A percentile compares a stretch with the other conserved stretches of the same genome.
Evolutionary conservation across 2,329 filamentous ascomycete genomes (phyloP).

Genomic region (Didymella pomorum): DNA sequence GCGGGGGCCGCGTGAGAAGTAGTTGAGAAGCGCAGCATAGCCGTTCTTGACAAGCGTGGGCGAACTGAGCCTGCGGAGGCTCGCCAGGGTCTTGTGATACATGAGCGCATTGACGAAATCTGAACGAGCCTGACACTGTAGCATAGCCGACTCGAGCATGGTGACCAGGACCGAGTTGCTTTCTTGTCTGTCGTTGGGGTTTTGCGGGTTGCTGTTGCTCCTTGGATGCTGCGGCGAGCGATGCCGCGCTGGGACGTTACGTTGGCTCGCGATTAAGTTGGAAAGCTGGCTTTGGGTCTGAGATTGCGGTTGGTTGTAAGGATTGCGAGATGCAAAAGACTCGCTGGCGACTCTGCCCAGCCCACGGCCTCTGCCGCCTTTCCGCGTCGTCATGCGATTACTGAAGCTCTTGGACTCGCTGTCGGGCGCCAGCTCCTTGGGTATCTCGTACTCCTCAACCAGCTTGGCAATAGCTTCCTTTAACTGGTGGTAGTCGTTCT

Average conservation of each 20-base stretch:
- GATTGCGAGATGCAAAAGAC: constrained; percentile 61
- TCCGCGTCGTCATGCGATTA: constrained; percentile 68
- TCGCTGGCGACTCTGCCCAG: constrained; percentile 40
- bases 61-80: constrained; percentile 70
- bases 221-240: constrained; percentile 49
- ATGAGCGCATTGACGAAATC: constrained; percentile 85
- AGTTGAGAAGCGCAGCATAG: constrained; percentile 74
- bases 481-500: constrained; percentile 81
- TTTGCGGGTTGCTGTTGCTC: constrained; percentile 53
- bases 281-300: constrained; percentile 50
- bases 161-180: constrained; percentile 65
- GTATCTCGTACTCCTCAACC: constrained; percentile 83
- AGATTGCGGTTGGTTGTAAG: constrained; percentile 46
- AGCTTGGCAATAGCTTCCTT: constrained; percentile 82
- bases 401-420: constrained; percentile 71
- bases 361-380: constrained; percentile 41
- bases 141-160: constrained; percentile 79
- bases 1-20: constrained; percentile 75
- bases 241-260: constrained; percentile 45
- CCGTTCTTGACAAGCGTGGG: constrained; percentile 70
- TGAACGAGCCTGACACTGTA: constrained; percentile 77
- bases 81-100: constrained; percentile 83
- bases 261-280: constrained; percentile 50
- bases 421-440: constrained; percentile 69
- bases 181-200: constrained; percentile 42